These are phyloP conservation scores for Nannochloropsis oceanica DNA, from an alignment of 108 stramenopile species.

Conservation along the genomic window DNA sequence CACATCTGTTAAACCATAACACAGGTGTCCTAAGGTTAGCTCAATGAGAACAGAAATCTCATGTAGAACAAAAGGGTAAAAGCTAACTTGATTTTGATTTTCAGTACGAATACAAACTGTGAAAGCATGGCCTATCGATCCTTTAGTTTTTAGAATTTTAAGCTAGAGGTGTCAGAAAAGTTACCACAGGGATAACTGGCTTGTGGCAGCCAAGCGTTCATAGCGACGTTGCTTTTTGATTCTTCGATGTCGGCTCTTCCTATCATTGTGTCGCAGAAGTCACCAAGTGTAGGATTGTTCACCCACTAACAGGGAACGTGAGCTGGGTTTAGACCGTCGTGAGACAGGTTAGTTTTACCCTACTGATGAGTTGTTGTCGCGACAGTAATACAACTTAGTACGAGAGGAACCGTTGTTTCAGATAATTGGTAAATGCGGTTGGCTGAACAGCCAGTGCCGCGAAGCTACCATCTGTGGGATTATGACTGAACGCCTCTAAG, in stretches of 20 bases:
- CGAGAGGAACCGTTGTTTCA: constrained; percentile 95
- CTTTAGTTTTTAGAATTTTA: constrained; percentile 84
- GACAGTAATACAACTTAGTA: constrained; percentile 95
- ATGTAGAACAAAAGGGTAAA: no score
- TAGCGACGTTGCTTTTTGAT: constrained; percentile 72
- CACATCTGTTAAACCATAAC: no score
- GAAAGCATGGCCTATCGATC: constrained; percentile 94
- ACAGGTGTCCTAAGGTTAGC: no score
- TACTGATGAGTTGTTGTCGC: constrained; percentile 72
- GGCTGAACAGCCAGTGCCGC: constrained; percentile 49
- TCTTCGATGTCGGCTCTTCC: constrained; percentile 81
- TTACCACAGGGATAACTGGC: constrained; percentile 97
- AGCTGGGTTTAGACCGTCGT: constrained; percentile 96
- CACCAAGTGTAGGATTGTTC: constrained; percentile 92
- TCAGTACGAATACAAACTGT: constrained; percentile 85
- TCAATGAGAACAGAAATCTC: no score
- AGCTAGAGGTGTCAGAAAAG: constrained; percentile 95
- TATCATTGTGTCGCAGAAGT: constrained; percentile 90
- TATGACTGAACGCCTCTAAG: constrained; percentile 54
- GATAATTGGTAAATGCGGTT: constrained; percentile 74
- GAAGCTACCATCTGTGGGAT: constrained; percentile 51
- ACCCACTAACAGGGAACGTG: constrained; percentile 88
- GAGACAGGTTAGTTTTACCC: constrained; percentile 93
- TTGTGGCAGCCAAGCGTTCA: constrained; percentile 61
- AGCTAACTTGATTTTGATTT: no score